A percentile compares a stretch with the other conserved stretches of the same genome.
Evolutionary conservation across 306 rosid genomes (phyloP).

Genomic region (Trifolium dubium): DNA sequence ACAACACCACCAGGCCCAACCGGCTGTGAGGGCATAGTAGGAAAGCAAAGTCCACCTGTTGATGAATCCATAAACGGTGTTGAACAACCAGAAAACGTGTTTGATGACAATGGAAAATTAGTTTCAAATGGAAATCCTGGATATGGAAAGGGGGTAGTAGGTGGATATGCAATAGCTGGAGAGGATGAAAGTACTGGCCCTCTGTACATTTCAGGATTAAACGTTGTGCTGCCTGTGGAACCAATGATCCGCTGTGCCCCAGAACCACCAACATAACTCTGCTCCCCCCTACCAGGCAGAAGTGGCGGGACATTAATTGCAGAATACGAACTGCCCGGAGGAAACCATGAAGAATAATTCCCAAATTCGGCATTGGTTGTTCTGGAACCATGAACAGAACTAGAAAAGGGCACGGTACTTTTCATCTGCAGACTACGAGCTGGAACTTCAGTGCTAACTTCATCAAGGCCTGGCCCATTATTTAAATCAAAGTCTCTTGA

Average conservation of each 20-base stretch:
- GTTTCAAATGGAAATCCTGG: slow-evolving; percentile 90
- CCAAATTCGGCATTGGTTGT: slow-evolving; percentile 68
- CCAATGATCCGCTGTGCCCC: slow-evolving; percentile 76
- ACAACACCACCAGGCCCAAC: slow-evolving; percentile 77
- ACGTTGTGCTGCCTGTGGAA: slow-evolving; percentile 71
- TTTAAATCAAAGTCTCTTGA: slow-evolving; percentile 89
- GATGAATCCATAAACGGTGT: slow-evolving; percentile 83
- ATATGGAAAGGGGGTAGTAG: slow-evolving; percentile 71
- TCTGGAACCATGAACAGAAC: slow-evolving; percentile 61
- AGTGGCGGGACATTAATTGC: slow-evolving; percentile 74
- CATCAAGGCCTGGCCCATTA: slow-evolving; percentile 92
- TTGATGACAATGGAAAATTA: slow-evolving; percentile 74
- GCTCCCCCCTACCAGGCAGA: slow-evolving; percentile 83
- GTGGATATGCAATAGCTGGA: slow-evolving; percentile 81
- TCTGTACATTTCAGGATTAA: slow-evolving; percentile 76
- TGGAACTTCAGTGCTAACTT: slow-evolving; percentile 61
- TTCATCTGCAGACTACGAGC: slow-evolving; percentile 62
- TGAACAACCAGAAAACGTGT: slow-evolving; percentile 78
- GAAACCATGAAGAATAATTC: slow-evolving; percentile 81
- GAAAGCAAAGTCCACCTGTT: slow-evolving; percentile 73
- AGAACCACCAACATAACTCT: slow-evolving; percentile 66
- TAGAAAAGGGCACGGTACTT: slow-evolving; percentile 50
- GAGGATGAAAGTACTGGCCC: slow-evolving; percentile 81
- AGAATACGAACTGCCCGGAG: slow-evolving; percentile 73
- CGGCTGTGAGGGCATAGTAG: slow-evolving; percentile 76